Evolutionary conservation across 73 alveolate genomes (phyloP).

Genomic region (Paraurostyla sp.): DNA sequence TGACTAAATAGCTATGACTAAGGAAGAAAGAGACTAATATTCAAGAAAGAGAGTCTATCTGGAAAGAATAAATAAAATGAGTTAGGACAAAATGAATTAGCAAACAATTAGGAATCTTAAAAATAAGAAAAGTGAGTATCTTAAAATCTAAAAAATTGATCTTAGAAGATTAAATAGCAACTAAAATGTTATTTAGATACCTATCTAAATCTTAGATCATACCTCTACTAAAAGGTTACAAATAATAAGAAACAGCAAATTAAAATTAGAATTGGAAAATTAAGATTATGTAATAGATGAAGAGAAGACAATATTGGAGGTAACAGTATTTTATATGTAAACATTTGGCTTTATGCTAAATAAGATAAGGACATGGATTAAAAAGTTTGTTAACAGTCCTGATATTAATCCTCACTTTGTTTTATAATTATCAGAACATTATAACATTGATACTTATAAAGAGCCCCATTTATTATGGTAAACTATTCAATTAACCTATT

Average conservation of each 20-base stretch:
- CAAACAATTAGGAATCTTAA: neutral
- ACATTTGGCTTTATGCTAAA: conserved; percentile 16
- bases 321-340: neutral
- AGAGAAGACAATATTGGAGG: neutral
- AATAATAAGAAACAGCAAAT: too few relatives aligned
- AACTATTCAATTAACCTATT: too few relatives aligned
- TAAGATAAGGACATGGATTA: neutral
- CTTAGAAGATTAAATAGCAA: too few relatives aligned
- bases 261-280: neutral
- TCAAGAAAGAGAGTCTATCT: neutral
- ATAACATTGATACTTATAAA: neutral
- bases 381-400: conserved; percentile 8
- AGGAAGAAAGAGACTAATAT: neutral
- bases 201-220: too few relatives aligned
- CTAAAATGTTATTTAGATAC: too few relatives aligned
- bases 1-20: neutral
- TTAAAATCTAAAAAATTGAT: too few relatives aligned
- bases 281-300: neutral
- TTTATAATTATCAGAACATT: neutral
- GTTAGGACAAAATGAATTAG: neutral
- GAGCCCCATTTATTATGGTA: conserved; percentile 43
- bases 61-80: neutral
- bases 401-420: neutral
- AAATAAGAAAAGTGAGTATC: too few relatives aligned
- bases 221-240: too few relatives aligned